phyloP scores from a whole-genome alignment of 1,284 basidiomycete species.

The Ceratobasidium sp. region DNA sequence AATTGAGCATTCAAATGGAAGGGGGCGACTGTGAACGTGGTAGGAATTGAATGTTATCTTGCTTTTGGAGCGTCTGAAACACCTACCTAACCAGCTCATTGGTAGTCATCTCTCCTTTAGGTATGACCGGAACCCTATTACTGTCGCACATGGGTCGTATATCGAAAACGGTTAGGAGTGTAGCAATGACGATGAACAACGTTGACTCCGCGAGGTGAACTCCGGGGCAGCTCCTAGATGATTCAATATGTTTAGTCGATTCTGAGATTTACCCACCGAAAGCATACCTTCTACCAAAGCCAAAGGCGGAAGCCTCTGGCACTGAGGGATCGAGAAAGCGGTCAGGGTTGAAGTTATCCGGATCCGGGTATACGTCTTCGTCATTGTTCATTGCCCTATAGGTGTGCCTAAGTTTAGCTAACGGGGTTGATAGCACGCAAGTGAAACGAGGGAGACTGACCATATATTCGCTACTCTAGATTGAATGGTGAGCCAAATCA shows the following conservation, averaged over 20 bases:
- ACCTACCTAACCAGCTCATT: constrained; percentile 29
- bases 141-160: constrained; percentile 5
- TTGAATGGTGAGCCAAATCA: not conserved
- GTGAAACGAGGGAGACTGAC: too few relatives aligned
- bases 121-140: not conserved
- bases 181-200: constrained; percentile 18
- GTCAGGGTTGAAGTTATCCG: constrained; percentile 43
- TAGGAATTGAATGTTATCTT: too few relatives aligned
- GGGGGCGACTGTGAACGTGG: not conserved
- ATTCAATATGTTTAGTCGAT: not conserved
- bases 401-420: too few relatives aligned
- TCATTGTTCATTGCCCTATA: constrained; percentile 42
- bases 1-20: constrained; percentile 5
- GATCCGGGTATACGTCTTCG: constrained; percentile 44
- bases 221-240: constrained; percentile 16
- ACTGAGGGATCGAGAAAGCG: constrained; percentile 43
- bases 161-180: constrained; percentile 13
- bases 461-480: too few relatives aligned
- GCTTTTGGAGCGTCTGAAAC: too few relatives aligned
- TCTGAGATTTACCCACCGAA: not conserved
- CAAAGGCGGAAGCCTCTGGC: constrained; percentile 21
- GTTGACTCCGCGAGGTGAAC: constrained; percentile 27
- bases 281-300: constrained; percentile 9
- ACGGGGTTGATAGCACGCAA: too few relatives aligned
- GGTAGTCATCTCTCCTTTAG: not conserved